A percentile compares a stretch with the other conserved stretches of the same genome.
Conservation (phyloP, 2,329 filamentous ascomycete species). For the Epichloe bromicola region DNA sequence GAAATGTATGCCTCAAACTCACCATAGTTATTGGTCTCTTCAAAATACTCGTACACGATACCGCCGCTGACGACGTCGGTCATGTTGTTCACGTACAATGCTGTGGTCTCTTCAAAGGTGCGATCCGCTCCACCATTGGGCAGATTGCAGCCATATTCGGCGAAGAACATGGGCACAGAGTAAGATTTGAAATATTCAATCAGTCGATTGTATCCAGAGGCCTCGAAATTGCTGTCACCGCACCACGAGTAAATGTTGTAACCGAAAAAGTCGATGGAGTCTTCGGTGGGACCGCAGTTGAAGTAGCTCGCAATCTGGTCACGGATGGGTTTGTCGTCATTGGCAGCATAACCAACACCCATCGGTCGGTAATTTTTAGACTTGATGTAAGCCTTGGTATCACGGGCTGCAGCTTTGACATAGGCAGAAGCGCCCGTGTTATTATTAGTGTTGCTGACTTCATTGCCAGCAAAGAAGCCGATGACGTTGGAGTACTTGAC, state of each 20-base stretch:
- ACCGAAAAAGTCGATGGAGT: constrained; percentile 89
- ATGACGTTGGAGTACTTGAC: constrained; percentile 79
- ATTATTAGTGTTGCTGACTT: constrained; percentile 79
- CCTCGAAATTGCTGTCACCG: constrained; percentile 62
- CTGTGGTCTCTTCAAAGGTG: constrained; percentile 71
- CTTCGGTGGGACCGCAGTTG: constrained; percentile 60
- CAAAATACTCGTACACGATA: constrained; percentile 98
- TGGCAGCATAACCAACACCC: constrained; percentile 91
- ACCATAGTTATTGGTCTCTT: constrained; percentile 83
- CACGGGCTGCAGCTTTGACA: constrained; percentile 94
- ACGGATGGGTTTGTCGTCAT: constrained; percentile 79
- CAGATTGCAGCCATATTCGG: constrained; percentile 92
- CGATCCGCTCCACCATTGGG: constrained; percentile 50
- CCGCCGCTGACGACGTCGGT: constrained; percentile 80
- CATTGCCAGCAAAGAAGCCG: constrained; percentile 97
- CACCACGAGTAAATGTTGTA: constrained; percentile 99
- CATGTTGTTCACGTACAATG: constrained; percentile 74
- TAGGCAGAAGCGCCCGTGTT: constrained; percentile 87
- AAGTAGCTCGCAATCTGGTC: constrained; percentile 80
- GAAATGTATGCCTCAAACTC: constrained; percentile 15
- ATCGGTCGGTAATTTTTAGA: constrained; percentile 61
- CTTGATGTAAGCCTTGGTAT: constrained; percentile 91
- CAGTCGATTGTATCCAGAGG: constrained; percentile 71
- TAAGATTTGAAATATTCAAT: constrained; percentile 80
- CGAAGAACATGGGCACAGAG: constrained; percentile 93